Evolutionary conservation across 306 rosid species (phyloP).

Genomic region (Acacia melanoxylon): DNA sequence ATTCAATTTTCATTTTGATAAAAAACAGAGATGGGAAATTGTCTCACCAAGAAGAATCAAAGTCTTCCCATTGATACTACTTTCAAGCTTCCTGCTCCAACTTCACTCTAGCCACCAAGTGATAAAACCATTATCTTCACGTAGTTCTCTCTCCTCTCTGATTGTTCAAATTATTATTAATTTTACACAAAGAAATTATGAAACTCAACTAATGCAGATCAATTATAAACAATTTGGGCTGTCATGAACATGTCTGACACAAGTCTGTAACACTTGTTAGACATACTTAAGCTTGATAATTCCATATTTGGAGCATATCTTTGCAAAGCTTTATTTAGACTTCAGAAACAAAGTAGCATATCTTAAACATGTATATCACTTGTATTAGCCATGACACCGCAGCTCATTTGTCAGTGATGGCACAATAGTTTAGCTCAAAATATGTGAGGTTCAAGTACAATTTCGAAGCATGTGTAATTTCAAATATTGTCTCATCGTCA

Average conservation of each 20-base stretch:
- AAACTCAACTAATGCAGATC: background rate
- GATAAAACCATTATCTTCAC: background rate
- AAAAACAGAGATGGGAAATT: background rate
- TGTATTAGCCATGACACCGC: no score
- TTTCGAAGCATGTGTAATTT: background rate
- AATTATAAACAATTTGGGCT: no score
- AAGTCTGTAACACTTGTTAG: background rate
- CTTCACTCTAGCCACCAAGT: slow-evolving; percentile 4
- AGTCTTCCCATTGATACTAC: slow-evolving; percentile 40
- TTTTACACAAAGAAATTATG: background rate
- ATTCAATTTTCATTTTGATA: background rate
- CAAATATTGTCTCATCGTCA: background rate
- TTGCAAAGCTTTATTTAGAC: background rate
- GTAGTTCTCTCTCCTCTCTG: background rate
- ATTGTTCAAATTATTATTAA: background rate
- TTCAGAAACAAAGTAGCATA: background rate
- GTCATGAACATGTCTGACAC: background rate
- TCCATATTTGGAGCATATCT: background rate
- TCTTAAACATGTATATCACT: background rate
- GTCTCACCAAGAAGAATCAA: background rate
- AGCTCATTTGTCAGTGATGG: no score
- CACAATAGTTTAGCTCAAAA: no score
- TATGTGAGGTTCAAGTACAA: background rate
- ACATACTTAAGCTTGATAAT: background rate
- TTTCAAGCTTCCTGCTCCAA: slow-evolving; percentile 21